Percentiles rank a stretch among this genome's conserved stretches.
These are phyloP conservation scores for Peronospora tabacina DNA, from an alignment of 352 stramenopile genomes.

Conservation along the genomic window DNA sequence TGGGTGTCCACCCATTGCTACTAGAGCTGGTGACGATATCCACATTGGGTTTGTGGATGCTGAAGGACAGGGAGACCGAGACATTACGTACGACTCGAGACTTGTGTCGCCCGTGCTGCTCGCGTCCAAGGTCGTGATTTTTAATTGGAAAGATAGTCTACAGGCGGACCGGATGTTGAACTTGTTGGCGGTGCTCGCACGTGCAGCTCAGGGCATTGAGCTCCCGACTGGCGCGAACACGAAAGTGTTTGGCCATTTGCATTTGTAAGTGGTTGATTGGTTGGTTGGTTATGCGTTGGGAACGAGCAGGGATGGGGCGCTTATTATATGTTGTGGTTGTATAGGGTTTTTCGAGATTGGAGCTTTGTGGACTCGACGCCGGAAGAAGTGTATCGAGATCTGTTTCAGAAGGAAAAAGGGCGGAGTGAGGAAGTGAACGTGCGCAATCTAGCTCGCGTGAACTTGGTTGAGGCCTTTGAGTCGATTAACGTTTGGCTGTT, in stretches of 20 bases:
- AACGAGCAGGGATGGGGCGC: neutral
- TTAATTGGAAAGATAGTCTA: constrained; percentile 87
- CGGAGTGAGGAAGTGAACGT: constrained; percentile 73
- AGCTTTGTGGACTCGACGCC: constrained; percentile 82
- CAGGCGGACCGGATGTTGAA: constrained; percentile 84
- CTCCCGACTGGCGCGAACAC: constrained; percentile 61
- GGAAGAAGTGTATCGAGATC: constrained; percentile 65
- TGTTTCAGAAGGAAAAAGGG: constrained; percentile 81
- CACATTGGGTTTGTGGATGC: constrained; percentile 83
- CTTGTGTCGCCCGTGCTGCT: constrained; percentile 78
- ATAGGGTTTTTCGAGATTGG: constrained; percentile 83
- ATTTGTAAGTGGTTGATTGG: constrained; percentile 62
- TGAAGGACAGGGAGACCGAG: constrained; percentile 75
- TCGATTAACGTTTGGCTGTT: constrained; percentile 86
- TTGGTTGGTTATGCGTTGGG: neutral
- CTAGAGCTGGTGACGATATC: constrained; percentile 31
- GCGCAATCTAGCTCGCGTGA: constrained; percentile 66
- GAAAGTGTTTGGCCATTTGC: constrained; percentile 84
- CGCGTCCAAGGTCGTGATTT: constrained; percentile 82
- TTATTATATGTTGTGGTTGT: constrained; percentile 1
- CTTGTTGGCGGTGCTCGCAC: constrained; percentile 65
- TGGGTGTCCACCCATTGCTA: constrained; percentile 34
- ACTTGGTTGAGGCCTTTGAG: constrained; percentile 73
- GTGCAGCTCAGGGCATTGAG: constrained; percentile 76
- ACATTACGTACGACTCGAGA: constrained; percentile 83